A percentile compares a stretch with the other conserved stretches of the same genome.
These are phyloP conservation scores for Malania oleifera DNA, from an alignment of 164 flowering plant species.

Conservation along the genomic window DNA sequence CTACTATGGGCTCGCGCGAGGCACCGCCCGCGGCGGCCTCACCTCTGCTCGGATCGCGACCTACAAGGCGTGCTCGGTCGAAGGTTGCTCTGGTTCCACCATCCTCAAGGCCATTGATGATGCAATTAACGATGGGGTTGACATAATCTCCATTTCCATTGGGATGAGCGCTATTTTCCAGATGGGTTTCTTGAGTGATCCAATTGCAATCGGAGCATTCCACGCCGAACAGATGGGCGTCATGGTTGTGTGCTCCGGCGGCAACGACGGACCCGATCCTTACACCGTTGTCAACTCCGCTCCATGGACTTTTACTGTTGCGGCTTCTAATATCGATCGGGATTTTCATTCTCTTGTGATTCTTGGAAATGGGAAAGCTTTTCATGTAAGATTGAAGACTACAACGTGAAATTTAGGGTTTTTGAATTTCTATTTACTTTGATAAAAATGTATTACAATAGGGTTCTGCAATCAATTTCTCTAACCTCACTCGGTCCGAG, in stretches of 20 bases:
- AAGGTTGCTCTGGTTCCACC: constrained; percentile 54
- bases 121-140: constrained; percentile 69
- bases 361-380: constrained; percentile 52
- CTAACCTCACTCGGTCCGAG: constrained; percentile 42
- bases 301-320: constrained; percentile 79
- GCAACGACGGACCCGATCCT: constrained; percentile 74
- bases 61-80: constrained; percentile 60
- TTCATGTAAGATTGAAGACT: constrained; percentile 34
- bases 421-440: not conserved
- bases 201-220: constrained; percentile 76
- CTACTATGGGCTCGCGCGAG: constrained; percentile 57
- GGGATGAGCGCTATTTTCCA: constrained; percentile 49
- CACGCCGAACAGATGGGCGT: constrained; percentile 65
- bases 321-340: constrained; percentile 67
- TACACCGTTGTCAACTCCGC: constrained; percentile 61
- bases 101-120: constrained; percentile 65
- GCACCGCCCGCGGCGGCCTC: constrained; percentile 60
- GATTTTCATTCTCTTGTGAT: constrained; percentile 46
- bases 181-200: constrained; percentile 51
- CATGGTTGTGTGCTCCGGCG: constrained; percentile 65
- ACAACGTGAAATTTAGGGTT: no score
- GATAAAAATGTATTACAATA: constrained; percentile 12
- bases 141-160: constrained; percentile 67
- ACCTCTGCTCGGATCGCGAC: constrained; percentile 50
- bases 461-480: constrained; percentile 72